These are phyloP conservation scores for Boletus reticuloceps DNA, from an alignment of 768 basidiomycete genomes.

Conservation along the genomic window DNA sequence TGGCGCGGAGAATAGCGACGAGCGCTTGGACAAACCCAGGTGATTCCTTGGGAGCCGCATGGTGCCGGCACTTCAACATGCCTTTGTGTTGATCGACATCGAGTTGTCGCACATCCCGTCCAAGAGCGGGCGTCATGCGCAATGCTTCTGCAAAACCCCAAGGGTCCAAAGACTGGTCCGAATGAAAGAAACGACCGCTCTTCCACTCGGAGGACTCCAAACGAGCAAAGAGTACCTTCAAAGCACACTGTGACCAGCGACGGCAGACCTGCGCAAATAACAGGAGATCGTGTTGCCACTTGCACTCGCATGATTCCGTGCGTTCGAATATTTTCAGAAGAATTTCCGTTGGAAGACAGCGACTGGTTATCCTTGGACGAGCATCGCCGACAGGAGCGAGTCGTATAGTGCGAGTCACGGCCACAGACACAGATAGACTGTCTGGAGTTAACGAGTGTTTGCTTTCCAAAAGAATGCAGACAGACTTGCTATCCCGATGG, in stretches of 20 bases:
- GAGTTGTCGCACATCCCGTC: background rate
- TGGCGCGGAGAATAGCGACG: background rate
- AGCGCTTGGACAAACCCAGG: background rate
- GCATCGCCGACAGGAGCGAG: background rate
- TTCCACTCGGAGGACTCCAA: background rate
- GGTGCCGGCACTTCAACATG: background rate
- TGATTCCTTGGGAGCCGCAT: background rate
- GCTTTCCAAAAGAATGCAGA: background rate
- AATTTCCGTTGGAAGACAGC: background rate
- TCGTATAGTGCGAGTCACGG: background rate
- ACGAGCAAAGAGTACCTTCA: background rate
- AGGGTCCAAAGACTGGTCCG: background rate
- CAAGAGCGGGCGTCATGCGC: background rate
- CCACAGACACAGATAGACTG: background rate
- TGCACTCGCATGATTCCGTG: background rate
- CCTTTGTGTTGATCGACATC: background rate
- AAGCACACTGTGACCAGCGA: background rate
- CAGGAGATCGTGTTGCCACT: constrained; percentile 3
- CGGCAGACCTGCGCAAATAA: constrained; percentile 8
- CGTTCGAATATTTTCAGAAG: background rate
- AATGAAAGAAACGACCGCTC: too few relatives aligned
- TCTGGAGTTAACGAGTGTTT: background rate
- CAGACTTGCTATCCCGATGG: background rate
- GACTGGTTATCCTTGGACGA: background rate
- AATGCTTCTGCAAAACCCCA: background rate